Evolutionary conservation across 2,329 filamentous ascomycete genomes (phyloP).

Genomic region (Fusarium veterinarium): DNA sequence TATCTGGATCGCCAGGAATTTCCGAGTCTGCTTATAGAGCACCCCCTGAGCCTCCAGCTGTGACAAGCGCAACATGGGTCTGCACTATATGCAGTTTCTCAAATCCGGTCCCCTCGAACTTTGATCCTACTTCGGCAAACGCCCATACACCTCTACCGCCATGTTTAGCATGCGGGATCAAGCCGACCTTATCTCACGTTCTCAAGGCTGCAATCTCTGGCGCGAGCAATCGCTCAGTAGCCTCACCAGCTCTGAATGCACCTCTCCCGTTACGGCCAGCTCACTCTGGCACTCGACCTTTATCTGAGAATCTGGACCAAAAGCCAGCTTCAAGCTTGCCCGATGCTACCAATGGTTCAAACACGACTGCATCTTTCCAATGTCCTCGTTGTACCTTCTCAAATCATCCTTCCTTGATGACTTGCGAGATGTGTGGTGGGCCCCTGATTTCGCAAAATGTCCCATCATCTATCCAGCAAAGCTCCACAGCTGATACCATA

Average conservation of each 20-base stretch:
- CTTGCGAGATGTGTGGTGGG: slow-evolving; percentile 92
- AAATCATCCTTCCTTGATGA: slow-evolving; percentile 87
- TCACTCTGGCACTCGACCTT: slow-evolving; percentile 16
- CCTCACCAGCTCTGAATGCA: slow-evolving; percentile 27
- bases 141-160: slow-evolving; percentile 84
- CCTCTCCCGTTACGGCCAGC: slow-evolving; percentile 49
- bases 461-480: slow-evolving; percentile 49
- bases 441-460: slow-evolving; percentile 70
- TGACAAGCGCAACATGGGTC: slow-evolving; percentile 84
- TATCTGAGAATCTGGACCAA: slow-evolving; percentile 18
- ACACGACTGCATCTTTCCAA: slow-evolving; percentile 59
- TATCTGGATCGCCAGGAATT: slow-evolving; percentile 59
- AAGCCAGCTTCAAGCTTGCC: background rate
- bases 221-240: slow-evolving; percentile 65
- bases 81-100: slow-evolving; percentile 97
- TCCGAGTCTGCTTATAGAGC: slow-evolving; percentile 56
- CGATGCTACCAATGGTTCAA: slow-evolving; percentile 1
- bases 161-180: slow-evolving; percentile 93
- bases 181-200: slow-evolving; percentile 83
- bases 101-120: slow-evolving; percentile 92
- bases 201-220: slow-evolving; percentile 88
- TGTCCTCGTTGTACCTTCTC: slow-evolving; percentile 94
- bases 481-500: slow-evolving; percentile 49
- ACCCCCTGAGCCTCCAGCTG: slow-evolving; percentile 55
- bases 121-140: slow-evolving; percentile 85